Evolutionary conservation across 2,329 filamentous ascomycete species (phyloP).

Genomic region (Xylaria sp.): DNA sequence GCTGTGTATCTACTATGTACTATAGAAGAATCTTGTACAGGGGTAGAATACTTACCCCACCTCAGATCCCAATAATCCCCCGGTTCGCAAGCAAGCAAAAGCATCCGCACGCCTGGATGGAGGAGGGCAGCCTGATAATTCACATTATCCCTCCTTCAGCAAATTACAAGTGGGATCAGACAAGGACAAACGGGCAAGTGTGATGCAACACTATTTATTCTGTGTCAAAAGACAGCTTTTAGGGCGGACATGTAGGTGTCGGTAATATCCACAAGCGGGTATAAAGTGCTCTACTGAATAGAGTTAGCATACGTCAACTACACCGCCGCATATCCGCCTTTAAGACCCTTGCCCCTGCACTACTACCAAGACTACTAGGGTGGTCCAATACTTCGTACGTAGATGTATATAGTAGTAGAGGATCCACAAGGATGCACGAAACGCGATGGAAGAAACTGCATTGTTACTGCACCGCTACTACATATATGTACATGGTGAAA

Average conservation of each 20-base stretch:
- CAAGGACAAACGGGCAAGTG: background rate
- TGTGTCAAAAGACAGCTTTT: background rate
- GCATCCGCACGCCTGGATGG: background rate
- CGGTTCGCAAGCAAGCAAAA: conserved; percentile 1
- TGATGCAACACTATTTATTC: background rate
- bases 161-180: background rate
- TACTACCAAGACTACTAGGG: background rate
- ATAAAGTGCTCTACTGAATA: background rate
- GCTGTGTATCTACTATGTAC: conserved; percentile 1
- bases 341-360: conserved; percentile 11
- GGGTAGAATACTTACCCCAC: conserved; percentile 7
- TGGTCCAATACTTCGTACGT: background rate
- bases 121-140: background rate
- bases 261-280: background rate
- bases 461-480: background rate
- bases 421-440: background rate
- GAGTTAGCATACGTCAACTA: conserved; percentile 5
- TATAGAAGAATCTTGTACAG: background rate
- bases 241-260: background rate
- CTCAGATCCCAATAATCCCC: background rate
- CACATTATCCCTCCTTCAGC: background rate
- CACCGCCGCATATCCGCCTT: conserved; percentile 18
- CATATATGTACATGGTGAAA: background rate
- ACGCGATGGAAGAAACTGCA: background rate
- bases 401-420: background rate